phyloP scores from a whole-genome alignment of 2,329 filamentous ascomycete species.

The Fusarium sp. region DNA sequence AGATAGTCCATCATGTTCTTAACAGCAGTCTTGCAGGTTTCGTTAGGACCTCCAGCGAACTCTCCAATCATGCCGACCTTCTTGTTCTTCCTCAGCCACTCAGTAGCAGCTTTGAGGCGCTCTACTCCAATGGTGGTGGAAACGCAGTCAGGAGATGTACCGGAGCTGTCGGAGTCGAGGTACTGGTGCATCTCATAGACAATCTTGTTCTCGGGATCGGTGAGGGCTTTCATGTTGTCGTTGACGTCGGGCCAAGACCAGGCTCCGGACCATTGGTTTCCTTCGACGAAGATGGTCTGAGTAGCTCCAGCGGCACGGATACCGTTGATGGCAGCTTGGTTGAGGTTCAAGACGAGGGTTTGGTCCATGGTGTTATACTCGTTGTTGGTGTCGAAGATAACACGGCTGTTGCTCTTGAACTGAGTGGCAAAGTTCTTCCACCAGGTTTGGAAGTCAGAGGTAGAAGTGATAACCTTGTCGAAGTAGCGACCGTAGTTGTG shows the following conservation, averaged over 20 bases:
- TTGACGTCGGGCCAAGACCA: constrained; percentile 61
- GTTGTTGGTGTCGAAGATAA: constrained; percentile 77
- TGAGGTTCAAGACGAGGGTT: constrained; percentile 68
- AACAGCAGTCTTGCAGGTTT: constrained; percentile 65
- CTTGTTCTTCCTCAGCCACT: constrained; percentile 67
- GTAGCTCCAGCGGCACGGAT: constrained; percentile 72
- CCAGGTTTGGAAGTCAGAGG: constrained; percentile 66
- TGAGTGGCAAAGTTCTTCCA: constrained; percentile 68
- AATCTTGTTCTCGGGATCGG: constrained; percentile 64
- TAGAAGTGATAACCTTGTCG: constrained; percentile 65
- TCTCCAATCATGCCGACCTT: constrained; percentile 70
- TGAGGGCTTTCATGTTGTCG: constrained; percentile 58
- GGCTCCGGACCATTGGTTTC: constrained; percentile 68
- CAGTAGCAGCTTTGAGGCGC: constrained; percentile 63
- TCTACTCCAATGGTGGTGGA: constrained; percentile 63
- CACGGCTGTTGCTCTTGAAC: constrained; percentile 66
- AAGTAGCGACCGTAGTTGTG: constrained; percentile 73
- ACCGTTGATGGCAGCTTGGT: constrained; percentile 74
- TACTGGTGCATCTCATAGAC: constrained; percentile 73
- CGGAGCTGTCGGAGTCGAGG: constrained; percentile 67
- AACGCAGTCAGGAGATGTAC: constrained; percentile 63
- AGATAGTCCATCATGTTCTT: constrained; percentile 66
- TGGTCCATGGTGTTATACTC: constrained; percentile 75
- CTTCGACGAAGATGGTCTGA: constrained; percentile 69
- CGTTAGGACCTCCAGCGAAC: constrained; percentile 67